Base-by-base conservation (phyloP, 2,329 filamentous ascomycete species). In the Paracamarosporium sp. region DNA sequence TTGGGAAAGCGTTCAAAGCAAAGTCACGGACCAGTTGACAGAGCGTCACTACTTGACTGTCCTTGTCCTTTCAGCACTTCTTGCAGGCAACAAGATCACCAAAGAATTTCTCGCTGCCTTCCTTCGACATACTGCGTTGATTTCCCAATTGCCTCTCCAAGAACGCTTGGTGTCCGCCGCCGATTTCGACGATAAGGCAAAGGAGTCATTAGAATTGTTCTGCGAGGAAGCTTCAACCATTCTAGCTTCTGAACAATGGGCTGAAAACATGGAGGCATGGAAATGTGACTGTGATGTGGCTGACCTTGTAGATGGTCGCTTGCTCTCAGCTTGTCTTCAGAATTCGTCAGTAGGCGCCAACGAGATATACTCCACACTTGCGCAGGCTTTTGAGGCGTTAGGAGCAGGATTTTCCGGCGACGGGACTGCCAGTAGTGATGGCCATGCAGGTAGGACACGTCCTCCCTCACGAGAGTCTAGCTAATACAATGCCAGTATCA, bases 231-330 rank as follows among this genome's bases (percentile, higher is more conserved):
- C 78, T 12, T 67, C 70, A 27, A 62, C 57, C 35, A 63, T 81
- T 38, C 62, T 85, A 56, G 65, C 66, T 20, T 77, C 73, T 20
- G 56, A 62, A 47, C 67, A 56, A 27, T 84, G 74, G 79, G 65
- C 53, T 50, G 64, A 66, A 12, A 68, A 65, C 40, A 65, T 75
- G 40, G 48, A 53, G 3, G 45, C 64, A 12, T 59, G 56, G 28
- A 28, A 62, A 13, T 50, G 67, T 8, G 51, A 57, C 9, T 81
- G 79, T 62, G 83, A 87, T 65, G 67, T 86, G 5, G 78, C 78
- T 15, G 86, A 88, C 67, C 70, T 85, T 5, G 68, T 88, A 13
- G 86, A 88, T 69, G 86, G 86, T 6, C 78, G 84, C 36, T 53
- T 76, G 13, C 62, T 76, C n/a, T 67, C 69, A 15, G 66, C 61